A percentile compares a stretch with the other conserved stretches of the same genome.
Evolutionary conservation across 2,329 filamentous ascomycete species (phyloP).

Genomic region (Neoscytalidium dimidiatum): DNA sequence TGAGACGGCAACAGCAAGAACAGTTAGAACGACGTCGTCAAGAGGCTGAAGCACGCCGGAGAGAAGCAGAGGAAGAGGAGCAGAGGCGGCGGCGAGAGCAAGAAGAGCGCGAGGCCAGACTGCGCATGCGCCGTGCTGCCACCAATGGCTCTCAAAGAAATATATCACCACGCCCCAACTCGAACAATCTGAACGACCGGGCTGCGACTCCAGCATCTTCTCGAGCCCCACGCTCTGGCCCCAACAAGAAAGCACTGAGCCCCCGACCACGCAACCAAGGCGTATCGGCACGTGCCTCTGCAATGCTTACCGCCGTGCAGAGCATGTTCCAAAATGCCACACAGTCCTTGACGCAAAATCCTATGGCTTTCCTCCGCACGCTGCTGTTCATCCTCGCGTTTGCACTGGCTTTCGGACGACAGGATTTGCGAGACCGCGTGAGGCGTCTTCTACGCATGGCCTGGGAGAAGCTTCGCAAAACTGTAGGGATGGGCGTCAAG

Average conservation of each 20-base stretch:
- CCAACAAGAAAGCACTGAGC: slow-evolving; percentile 29
- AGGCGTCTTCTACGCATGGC: slow-evolving; percentile 66
- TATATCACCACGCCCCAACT: slow-evolving; percentile 27
- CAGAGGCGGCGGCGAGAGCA: slow-evolving; percentile 43
- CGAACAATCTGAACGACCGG: slow-evolving; percentile 28
- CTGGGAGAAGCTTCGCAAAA: slow-evolving; percentile 81
- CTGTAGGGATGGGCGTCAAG: slow-evolving; percentile 94
- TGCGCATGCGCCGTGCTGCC: slow-evolving; percentile 19
- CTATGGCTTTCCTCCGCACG: slow-evolving; percentile 59
- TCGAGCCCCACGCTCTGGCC: slow-evolving; percentile 22
- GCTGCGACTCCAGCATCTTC: slow-evolving; percentile 1
- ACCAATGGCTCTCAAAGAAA: slow-evolving; percentile 36
- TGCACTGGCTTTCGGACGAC: slow-evolving; percentile 72
- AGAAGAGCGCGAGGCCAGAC: slow-evolving; percentile 36
- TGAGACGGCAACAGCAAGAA: slow-evolving; percentile 62
- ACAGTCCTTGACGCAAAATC: slow-evolving; percentile 55
- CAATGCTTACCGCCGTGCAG: slow-evolving; percentile 41
- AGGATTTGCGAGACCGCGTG: slow-evolving; percentile 73
- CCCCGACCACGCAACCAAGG: slow-evolving; percentile 39
- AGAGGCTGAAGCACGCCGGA: slow-evolving; percentile 36
- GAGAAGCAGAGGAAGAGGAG: slow-evolving; percentile 44
- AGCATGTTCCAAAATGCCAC: slow-evolving; percentile 53
- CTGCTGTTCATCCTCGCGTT: slow-evolving; percentile 80
- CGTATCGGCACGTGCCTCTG: slow-evolving; percentile 7
- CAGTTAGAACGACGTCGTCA: slow-evolving; percentile 54